Evolutionary conservation across 495 filamentous ascomycete species (phyloP).

Genomic region (Hypoxylon cercidicola): DNA sequence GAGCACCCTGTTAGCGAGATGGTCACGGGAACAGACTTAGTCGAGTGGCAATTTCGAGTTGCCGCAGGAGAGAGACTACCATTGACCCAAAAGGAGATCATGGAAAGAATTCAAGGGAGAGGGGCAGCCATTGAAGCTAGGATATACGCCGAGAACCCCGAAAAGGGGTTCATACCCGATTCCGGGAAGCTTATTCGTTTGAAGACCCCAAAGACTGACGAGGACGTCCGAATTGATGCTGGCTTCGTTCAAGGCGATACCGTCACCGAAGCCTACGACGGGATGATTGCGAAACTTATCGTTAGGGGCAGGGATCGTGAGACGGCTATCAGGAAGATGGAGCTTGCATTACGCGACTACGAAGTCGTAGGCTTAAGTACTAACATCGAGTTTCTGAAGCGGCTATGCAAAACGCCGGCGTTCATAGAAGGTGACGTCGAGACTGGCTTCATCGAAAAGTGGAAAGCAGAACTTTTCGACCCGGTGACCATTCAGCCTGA

Average conservation of each 20-base stretch:
- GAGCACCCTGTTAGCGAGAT: constrained; percentile 98
- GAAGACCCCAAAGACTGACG: constrained; percentile 71
- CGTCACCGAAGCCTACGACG: constrained; percentile 95
- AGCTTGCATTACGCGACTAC: constrained; percentile 85
- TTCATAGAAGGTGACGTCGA: constrained; percentile 93
- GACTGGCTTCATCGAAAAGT: constrained; percentile 94
- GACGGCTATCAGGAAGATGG: constrained; percentile 84
- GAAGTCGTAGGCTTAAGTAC: constrained; percentile 92
- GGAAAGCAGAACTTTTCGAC: constrained; percentile 77
- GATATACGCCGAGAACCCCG: constrained; percentile 96
- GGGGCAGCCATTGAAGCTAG: constrained; percentile 94
- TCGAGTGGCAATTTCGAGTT: constrained; percentile 95
- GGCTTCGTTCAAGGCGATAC: constrained; percentile 93
- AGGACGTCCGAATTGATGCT: constrained; percentile 87
- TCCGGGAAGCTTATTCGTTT: constrained; percentile 90
- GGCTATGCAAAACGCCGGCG: constrained; percentile 77
- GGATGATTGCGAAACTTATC: constrained; percentile 99
- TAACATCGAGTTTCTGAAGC: constrained; percentile 96
- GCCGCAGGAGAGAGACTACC: constrained; percentile 90
- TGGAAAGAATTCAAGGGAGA: constrained; percentile 74
- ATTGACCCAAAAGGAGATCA: constrained; percentile 83
- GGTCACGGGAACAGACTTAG: constrained; percentile 93
- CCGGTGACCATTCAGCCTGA: constrained; percentile 66
- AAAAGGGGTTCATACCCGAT: constrained; percentile 89
- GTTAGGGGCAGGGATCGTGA: constrained; percentile 82